Percentiles rank a stretch among this genome's conserved stretches.
phyloP scores from a whole-genome alignment of 192 early-diverging fungal species.

The Lunasporangiospora selenospora region DNA sequence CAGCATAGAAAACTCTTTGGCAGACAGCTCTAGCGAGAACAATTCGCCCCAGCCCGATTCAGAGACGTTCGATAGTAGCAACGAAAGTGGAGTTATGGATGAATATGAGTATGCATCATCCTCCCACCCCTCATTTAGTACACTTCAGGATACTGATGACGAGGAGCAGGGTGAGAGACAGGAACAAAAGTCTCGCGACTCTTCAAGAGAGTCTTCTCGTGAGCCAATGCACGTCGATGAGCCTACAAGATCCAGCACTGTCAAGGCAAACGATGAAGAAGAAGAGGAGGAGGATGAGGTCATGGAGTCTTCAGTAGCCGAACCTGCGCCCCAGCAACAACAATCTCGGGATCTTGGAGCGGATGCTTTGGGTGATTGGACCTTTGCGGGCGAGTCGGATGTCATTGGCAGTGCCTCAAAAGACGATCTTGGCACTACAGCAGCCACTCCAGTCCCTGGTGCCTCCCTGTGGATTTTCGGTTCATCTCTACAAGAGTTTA shows the following conservation, averaged over 20 bases:
- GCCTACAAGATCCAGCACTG: neutral
- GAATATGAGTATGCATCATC: slow-evolving; percentile 25
- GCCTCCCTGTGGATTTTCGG: slow-evolving; percentile 65
- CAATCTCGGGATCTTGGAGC: neutral
- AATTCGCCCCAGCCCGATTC: too few species aligned
- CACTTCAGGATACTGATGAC: slow-evolving; percentile 3
- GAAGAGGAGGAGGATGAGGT: slow-evolving; percentile 27
- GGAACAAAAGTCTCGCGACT: slow-evolving; percentile 1
- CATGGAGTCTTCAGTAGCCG: slow-evolving; percentile 18
- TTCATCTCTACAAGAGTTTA: slow-evolving; percentile 47
- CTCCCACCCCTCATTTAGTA: neutral
- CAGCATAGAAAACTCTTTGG: too few species aligned
- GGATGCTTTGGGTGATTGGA: slow-evolving; percentile 11
- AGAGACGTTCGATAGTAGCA: too few species aligned
- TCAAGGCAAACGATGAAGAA: slow-evolving; percentile 6
- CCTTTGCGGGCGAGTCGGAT: slow-evolving; percentile 5
- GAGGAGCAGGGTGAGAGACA: slow-evolving; percentile 6
- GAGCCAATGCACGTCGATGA: slow-evolving; percentile 36
- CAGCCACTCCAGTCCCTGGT: slow-evolving; percentile 27
- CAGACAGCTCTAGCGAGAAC: too few species aligned
- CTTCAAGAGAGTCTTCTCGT: slow-evolving; percentile 31
- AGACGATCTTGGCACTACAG: neutral
- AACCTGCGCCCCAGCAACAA: neutral
- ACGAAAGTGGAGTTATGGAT: slow-evolving; percentile 7
- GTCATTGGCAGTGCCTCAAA: neutral